Base-by-base conservation (phyloP, 768 basidiomycete genomes). In the Rossbeevera mucosa region DNA sequence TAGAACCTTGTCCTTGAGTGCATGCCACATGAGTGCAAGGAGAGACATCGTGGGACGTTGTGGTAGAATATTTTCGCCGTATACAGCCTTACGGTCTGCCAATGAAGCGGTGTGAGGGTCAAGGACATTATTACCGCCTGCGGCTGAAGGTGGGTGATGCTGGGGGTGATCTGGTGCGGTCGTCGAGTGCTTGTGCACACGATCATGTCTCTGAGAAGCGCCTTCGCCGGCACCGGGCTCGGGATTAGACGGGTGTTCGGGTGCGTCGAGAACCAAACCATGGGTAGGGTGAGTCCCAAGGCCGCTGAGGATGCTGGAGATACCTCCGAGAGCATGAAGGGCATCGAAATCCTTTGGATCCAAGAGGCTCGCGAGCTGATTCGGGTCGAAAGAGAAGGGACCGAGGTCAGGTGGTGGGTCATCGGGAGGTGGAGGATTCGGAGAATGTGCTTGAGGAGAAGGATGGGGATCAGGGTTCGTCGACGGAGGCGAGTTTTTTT, bases 1-100 rank as follows among this genome's bases (percentile, higher is more conserved):
- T 69, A 94, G 72, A 58, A 94, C 90, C 72, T 92, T 94, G 71
- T 95, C 93, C 68, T 91, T 88, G 62, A 92, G 70, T 1, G 93
- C 91, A 40, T 83, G 69, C 85, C 84, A 91, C 88, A 93, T 93
- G 25, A 94, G 74, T 54, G 76, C 74, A 24, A 91, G 72, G 41
- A 95, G 71, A 5, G 79, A 76, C 64, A 91, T 93, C 52, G 77
- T 79, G 21, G 76, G 71, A n/a, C 88, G 80, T 1, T 71, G 74
- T 0, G 93, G 92, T 1, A 94, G 72, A 7, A 85, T 61, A 63
- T 95, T 94, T 51, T 75, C 72, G 14, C 92, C 91, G 62, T 86
- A 94, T 2, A 93, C 75, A 0, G 80, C 74, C 53, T 74, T 69
- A 16, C 93, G 76, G 33, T 85, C 81, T 11, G 81, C 80, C 8